These are phyloP conservation scores for Ganoderma multipileum DNA, from an alignment of 1,284 basidiomycete species.

Conservation along the genomic window DNA sequence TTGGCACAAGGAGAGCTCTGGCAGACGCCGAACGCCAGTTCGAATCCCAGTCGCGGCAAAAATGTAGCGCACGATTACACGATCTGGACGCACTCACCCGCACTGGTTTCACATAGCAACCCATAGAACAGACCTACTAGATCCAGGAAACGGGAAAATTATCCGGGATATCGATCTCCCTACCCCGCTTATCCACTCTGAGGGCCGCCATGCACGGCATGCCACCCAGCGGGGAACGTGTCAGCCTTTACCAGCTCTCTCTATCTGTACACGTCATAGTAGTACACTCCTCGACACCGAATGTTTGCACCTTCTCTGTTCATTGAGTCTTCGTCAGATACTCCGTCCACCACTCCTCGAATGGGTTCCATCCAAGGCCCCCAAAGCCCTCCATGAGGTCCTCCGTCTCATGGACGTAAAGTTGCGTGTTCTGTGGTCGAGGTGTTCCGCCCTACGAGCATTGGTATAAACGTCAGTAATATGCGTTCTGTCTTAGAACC, in stretches of 20 bases:
- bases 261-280: background rate
- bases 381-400: constrained; percentile 58
- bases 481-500: too few relatives aligned
- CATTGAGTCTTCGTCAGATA: constrained; percentile 38
- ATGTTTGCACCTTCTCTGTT: background rate
- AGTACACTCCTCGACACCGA: background rate
- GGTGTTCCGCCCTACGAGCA: constrained; percentile 47
- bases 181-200: too few relatives aligned
- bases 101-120: too few relatives aligned
- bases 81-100: too few relatives aligned
- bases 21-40: too few relatives aligned
- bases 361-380: constrained; percentile 65
- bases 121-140: too few relatives aligned
- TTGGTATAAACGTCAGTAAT: background rate
- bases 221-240: background rate
- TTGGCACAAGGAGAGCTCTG: too few relatives aligned
- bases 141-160: too few relatives aligned
- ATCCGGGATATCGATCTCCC: too few relatives aligned
- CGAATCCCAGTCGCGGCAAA: too few relatives aligned
- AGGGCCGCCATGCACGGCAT: too few relatives aligned
- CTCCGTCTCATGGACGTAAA: constrained; percentile 70
- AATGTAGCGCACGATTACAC: too few relatives aligned
- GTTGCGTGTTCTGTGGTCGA: constrained; percentile 74
- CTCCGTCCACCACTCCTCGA: constrained; percentile 79
- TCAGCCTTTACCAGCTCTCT: background rate